Evolutionary conservation across 1,284 basidiomycete genomes (phyloP), one percentile per base, ranked within the genome.

Genomic region (Heterobasidion occidentale): DNA sequence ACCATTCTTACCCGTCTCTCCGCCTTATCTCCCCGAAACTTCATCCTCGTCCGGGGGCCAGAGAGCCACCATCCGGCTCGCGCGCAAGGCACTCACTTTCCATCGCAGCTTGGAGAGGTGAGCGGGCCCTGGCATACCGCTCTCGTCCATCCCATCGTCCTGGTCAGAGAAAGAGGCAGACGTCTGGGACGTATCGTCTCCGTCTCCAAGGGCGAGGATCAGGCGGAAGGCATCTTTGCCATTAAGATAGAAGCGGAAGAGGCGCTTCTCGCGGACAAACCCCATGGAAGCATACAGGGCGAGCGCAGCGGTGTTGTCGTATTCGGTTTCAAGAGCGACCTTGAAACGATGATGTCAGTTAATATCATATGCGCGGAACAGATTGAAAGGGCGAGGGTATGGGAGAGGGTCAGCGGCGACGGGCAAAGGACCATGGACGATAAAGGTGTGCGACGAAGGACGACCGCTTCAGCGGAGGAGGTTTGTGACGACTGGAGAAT

Each of bases 291-390:
- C 90, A 72, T 99, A 99, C 12, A 99, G 77, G 2, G 87, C 84
- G 11, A 99, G 78, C 0, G 94, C 93, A 3, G 92, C 83, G 14
- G 73, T 69, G 71, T 99, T 99, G 74, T 99, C 95, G 66, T 81
- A 92, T 73, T 99, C 97, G 1, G 97, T 99, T 75, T 99, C 97
- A 53, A 99, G 84, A 1, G 96, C 88, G 61, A 98, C 84, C 93
- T 96, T 62, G 46, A 51, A 33, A 11, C 15, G n/a, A 14, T 11
- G 19, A 52, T 19, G 48, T 50, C n/a, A 48, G 46, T 58, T n/a
- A 58, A 58, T 27, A 27, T 27, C 27, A 27, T 27, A 27, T 6
- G 27, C 27, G 27, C 27, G 27, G 27, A 27, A 14, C 54, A 51
- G 19, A 14, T n/a, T 19, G 33, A 6, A 20, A 49, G 15, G 9